These are phyloP conservation scores for Cystoderma amianthinum DNA, from an alignment of 768 basidiomycete genomes.

Conservation along the genomic window DNA sequence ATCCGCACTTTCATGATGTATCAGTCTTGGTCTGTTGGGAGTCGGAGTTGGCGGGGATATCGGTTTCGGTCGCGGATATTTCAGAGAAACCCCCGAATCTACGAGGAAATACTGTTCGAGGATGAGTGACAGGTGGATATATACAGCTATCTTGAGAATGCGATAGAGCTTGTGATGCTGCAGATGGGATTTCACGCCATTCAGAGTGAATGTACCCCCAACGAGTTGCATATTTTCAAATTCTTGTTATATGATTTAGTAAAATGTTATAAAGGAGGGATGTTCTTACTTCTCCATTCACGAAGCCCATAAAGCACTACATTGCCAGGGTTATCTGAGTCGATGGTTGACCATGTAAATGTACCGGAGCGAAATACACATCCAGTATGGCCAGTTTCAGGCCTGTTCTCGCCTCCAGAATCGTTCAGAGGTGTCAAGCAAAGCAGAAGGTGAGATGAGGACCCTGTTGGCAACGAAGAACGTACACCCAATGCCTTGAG, in stretches of 20 bases:
- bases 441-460: conserved; percentile 40
- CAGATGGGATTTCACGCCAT: conserved; percentile 30
- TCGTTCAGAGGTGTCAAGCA: conserved; percentile 34
- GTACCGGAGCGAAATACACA: conserved; percentile 38
- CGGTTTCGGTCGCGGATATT: conserved; percentile 27
- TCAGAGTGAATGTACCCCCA: conserved; percentile 57
- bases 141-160: conserved; percentile 45
- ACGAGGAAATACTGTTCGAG: conserved; percentile 54
- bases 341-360: conserved; percentile 29
- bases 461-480: conserved; percentile 16
- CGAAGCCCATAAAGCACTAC: conserved; percentile 41
- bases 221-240: conserved; percentile 42
- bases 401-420: conserved; percentile 28
- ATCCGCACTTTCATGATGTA: conserved; percentile 1
- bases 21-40: conserved; percentile 5
- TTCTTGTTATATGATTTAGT: too few species aligned
- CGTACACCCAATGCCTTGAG: conserved; percentile 16
- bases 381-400: conserved; percentile 29
- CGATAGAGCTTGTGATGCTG: conserved; percentile 38
- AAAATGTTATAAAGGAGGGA: conserved; percentile 1
- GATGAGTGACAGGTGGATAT: conserved; percentile 48
- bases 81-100: conserved; percentile 42
- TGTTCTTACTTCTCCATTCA: conserved; percentile 41
- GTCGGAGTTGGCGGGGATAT: conserved; percentile 17
- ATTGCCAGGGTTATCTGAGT: conserved; percentile 16